Evolutionary conservation across 371 early-diverging fungal species (phyloP), one percentile per base, ranked within the genome.

Genomic region (Mucor racemosus): DNA sequence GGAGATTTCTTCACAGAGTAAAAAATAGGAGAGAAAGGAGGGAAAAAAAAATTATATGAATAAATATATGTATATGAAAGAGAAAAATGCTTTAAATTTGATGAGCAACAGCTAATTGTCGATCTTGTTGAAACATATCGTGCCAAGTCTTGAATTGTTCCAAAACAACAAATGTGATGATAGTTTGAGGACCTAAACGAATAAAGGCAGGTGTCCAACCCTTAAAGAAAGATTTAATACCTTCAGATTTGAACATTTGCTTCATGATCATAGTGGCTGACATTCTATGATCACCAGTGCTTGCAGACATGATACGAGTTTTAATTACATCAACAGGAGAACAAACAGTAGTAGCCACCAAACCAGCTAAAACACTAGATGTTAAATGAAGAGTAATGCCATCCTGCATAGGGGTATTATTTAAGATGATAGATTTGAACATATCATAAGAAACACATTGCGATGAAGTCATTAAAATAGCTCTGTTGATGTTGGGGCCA

Each of bases 321-420:
- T 97, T 97, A 56, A 94, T 84, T 13, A 97, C 96, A 78, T 97
- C 97, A 42, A 94, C 78, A 17, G 95, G 94, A 7, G 93, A 90
- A 50, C 91, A 92, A 0, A 88, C 88, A 4, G 97, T 96, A 0
- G 97, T 97, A 5, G 96, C 94, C 13, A 95, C 90, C 19, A 97
- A 81, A 36, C 93, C 95, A 50, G 96, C 93, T 38, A 92, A 67
- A 0, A 92, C 71, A 76, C 93, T 92, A 6, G 92, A 85, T 15
- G 81, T 69, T 63, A 95, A 92, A 69, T 96, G 95, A 50, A 91
- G 81, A 14, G 61, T 34, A 33, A 92, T 61, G 60, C 88, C 88
- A 59, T 94, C 94, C 26, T 76, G 57, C 67, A 92, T 87, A 54
- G 82, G 78, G 6, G 82, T 74, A 6, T 87, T 77, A 8, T 80